Conservation (phyloP, 2,329 filamentous ascomycete genomes). For the Nemania serpens region DNA sequence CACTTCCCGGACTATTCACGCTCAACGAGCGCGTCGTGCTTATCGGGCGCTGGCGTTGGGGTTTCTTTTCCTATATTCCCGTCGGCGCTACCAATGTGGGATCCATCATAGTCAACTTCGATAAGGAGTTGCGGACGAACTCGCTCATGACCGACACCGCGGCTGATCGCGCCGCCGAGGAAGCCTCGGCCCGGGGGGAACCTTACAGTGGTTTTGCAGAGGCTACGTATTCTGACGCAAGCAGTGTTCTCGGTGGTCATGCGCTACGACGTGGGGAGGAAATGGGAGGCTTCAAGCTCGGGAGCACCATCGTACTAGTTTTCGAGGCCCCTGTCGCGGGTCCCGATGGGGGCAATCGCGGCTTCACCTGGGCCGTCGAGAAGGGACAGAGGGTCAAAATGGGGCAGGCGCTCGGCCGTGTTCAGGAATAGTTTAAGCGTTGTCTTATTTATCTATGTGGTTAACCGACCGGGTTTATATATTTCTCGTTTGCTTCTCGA, state of each 20-base stretch:
- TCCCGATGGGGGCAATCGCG: constrained; percentile 62
- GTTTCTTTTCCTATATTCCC: constrained; percentile 95
- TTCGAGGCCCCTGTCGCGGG: constrained; percentile 87
- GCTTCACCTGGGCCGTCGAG: constrained; percentile 85
- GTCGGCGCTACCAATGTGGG: constrained; percentile 98
- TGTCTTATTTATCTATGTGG: too few relatives aligned
- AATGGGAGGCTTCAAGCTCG: constrained; percentile 97
- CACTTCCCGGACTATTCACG: constrained; percentile 91
- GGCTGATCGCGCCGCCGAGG: constrained; percentile 82
- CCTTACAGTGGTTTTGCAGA: constrained; percentile 90
- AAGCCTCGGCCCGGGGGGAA: constrained; percentile 76
- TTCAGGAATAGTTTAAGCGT: constrained; percentile 52
- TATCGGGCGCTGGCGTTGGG: constrained; percentile 91
- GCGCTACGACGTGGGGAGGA: constrained; percentile 87
- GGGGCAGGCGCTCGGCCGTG: constrained; percentile 81
- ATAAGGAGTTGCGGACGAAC: constrained; percentile 91
- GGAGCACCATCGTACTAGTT: constrained; percentile 91
- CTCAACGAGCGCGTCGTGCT: constrained; percentile 95
- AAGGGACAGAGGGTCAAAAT: constrained; percentile 89
- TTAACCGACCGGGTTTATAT: background rate
- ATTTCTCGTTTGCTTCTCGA: too few relatives aligned
- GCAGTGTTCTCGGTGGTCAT: constrained; percentile 77
- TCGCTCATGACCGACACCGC: constrained; percentile 89
- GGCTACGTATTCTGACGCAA: constrained; percentile 83
- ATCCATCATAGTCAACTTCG: constrained; percentile 96